Conservation (phyloP, 1,284 basidiomycete genomes). For the Austropuccinia psidii region DNA sequence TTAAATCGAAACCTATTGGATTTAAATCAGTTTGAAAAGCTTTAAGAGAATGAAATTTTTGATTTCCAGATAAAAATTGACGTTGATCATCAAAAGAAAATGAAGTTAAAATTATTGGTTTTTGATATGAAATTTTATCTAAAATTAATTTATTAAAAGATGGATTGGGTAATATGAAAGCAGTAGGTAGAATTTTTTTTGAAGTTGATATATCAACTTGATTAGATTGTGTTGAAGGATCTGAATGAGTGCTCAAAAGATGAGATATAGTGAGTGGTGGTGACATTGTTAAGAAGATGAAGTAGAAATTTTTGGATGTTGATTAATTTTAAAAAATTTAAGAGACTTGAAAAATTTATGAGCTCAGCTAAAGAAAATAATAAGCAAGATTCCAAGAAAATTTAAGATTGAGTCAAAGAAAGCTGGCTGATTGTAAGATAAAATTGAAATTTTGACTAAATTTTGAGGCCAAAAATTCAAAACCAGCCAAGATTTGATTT, state of each 20-base stretch:
- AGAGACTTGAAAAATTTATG: too few relatives aligned
- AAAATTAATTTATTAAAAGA: background rate
- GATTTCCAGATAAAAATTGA: background rate
- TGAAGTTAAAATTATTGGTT: conserved; percentile 12
- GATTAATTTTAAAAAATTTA: too few relatives aligned
- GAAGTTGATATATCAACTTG: background rate
- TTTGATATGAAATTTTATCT: conserved; percentile 11
- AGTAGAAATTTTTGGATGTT: too few relatives aligned
- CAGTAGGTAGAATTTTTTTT: background rate
- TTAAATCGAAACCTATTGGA: conserved; percentile 1
- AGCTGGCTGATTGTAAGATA: too few relatives aligned
- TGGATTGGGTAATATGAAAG: background rate
- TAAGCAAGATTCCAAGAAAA: too few relatives aligned
- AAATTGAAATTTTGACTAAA: too few relatives aligned
- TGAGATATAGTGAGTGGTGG: background rate
- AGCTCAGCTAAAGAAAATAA: too few relatives aligned
- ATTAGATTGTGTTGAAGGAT: background rate
- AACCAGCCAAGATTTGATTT: too few relatives aligned
- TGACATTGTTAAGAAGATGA: too few relatives aligned
- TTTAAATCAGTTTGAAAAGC: background rate
- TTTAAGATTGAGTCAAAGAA: too few relatives aligned
- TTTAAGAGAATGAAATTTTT: background rate
- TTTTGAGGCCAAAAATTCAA: too few relatives aligned
- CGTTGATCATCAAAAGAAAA: conserved; percentile 19
- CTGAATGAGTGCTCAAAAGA: background rate